Base-by-base conservation (phyloP, 345 rosid genomes). In the Physaria fendleri region DNA sequence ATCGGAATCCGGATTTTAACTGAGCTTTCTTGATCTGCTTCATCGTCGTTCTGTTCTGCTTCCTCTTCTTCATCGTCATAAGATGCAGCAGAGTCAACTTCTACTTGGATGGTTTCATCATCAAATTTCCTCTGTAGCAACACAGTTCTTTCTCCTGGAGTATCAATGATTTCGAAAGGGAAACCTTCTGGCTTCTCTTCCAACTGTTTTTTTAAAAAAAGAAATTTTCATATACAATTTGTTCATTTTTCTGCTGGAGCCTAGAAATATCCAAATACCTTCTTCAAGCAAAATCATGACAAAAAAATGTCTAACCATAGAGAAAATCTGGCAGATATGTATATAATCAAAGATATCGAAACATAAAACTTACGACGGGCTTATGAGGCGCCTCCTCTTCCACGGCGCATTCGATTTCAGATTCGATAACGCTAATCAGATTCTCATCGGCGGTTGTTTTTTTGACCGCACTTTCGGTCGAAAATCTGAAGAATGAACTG, bases 161-260 rank as follows among this genome's bases (percentile, higher is more conserved):
- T 64, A 68, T 85, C 90, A 40, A 76, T 56, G 25, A 83, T 78
- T 51, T 73, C 59, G 20, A 86, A 86, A 34, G 84, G 84, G 54
- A 86, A 83, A 0, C 37, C 81, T 15, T 68, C 64, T 2, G 90
- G 81, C n/a, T 64, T 41, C 1, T 70, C 65, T 9, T 72, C 73
- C 30, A 48, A 45, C 71, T 71, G 67, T n/a, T n/a, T n/a, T n/a
- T n/a, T n/a, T n/a, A n/a, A n/a, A n/a, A n/a, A n/a, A n/a, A n/a
- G n/a, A n/a, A n/a, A n/a, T 51, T 47, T 17, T 12, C 16, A 38
- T 21, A 12, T n/a, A 17, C 33, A 38, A 12, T n/a, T 13, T 20
- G n/a, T n/a, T n/a, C n/a, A n/a, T n/a, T n/a, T n/a, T n/a, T n/a
- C n/a, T n/a, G n/a, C n/a, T n/a, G n/a, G n/a, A n/a, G n/a, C n/a